Conservation (phyloP, 257 asterid species). For the Mitragyna speciosa region DNA sequence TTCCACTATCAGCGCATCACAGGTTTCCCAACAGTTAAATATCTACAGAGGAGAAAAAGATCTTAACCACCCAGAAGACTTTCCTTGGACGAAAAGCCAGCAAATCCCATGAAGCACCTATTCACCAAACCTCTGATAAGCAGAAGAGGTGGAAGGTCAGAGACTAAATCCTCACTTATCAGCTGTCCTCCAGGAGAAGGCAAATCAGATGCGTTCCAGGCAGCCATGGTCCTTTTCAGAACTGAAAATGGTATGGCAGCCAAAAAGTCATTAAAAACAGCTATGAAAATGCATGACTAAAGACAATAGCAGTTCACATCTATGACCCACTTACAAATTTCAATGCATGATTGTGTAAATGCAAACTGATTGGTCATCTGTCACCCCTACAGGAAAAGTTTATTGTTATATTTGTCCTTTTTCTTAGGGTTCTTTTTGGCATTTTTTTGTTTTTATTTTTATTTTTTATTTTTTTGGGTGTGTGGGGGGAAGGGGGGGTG, state of each 20-base stretch:
- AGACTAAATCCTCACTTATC: conserved; percentile 9
- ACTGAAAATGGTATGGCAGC: conserved; percentile 13
- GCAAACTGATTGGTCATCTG: background rate
- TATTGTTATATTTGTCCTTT: too few species aligned
- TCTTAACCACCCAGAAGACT: background rate
- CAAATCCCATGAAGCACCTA: conserved; percentile 1
- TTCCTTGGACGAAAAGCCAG: conserved; percentile 4
- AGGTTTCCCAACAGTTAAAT: conserved; percentile 27
- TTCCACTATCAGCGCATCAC: conserved; percentile 27
- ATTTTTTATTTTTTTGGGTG: too few species aligned
- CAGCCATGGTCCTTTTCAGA: conserved; percentile 5
- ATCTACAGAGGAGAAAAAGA: conserved; percentile 28
- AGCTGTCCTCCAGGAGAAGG: conserved; percentile 13
- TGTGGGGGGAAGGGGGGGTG: too few species aligned
- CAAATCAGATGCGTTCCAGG: conserved; percentile 1
- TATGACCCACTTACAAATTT: background rate
- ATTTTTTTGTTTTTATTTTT: too few species aligned
- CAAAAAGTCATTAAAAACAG: background rate
- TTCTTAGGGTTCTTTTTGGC: too few species aligned
- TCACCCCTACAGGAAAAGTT: background rate
- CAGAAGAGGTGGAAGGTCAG: background rate
- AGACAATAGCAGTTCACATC: background rate
- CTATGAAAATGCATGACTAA: background rate
- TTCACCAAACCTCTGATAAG: conserved; percentile 6
- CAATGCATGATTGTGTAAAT: background rate